Base-by-base conservation (phyloP, 805 yeast species). In the Yamadazyma insecticola region DNA sequence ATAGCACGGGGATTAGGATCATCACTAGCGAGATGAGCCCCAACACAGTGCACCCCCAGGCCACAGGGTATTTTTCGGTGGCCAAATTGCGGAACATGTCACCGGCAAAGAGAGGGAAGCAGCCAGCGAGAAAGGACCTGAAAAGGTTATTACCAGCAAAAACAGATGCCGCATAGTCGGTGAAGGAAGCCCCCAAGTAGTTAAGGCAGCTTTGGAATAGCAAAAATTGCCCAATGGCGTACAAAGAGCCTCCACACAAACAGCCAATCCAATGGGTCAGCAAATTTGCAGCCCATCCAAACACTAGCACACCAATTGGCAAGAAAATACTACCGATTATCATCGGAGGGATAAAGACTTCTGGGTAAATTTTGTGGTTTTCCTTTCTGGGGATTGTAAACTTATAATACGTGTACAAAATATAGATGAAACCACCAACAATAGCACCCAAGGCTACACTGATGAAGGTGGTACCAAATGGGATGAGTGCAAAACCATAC, bases 81-180 rank as follows among this genome's bases (percentile, higher is more conserved):
- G 67, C 68, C 33, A 74, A 54, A 41, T 72, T 67, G 32, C 59
- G 55, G 47, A 70, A 81, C 74, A 81, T 66, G 21, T 72, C 72
- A 23, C 63, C 49, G 5, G 83, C 80, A 51, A 81, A 78, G 31
- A 81, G 59, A 21, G 82, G 81, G 60, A 76, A 76, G 2, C 68
- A 73, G 39, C 74, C 72, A 1, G 78, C 81, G 41, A 68, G 63
- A 1, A 53, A 51, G 6, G 29, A 59, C 31, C 81, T 64, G 37
- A 64, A 61, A 14, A 75, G 51, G 22, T 60, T 70, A 44, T 73
- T 74, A 20, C 74, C 71, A 4, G 81, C 80, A 48, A 69, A 73
- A 4, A 71, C 79, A 1, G 80, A 73, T 1, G 78, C 79, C 39
- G 71, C 39, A 45, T 63, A 68, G 32, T 70, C 53, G 21, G 64